Evolutionary conservation across 2,329 filamentous ascomycete species (phyloP), one percentile per base, ranked within the genome.

Genomic region (Sporothrix protearum): DNA sequence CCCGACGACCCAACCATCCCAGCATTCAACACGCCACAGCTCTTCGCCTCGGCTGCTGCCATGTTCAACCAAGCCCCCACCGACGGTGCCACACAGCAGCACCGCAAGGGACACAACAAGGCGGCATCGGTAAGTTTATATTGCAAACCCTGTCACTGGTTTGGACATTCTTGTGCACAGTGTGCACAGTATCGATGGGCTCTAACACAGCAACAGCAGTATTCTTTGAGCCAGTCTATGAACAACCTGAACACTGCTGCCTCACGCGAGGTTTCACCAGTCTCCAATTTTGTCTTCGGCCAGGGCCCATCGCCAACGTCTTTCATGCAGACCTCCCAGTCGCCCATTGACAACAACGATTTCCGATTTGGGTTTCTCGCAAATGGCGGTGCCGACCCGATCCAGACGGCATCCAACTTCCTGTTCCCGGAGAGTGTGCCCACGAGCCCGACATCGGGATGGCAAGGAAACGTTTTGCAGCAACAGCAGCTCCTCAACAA

Each of bases 211-310:
- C 8, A 33, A 3, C 75, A 88, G 85, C 85, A 86, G 80, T 82
- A 84, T 73, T 85, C 85, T 0, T 78, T 84, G 33, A 83, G 81
- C 39, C 85, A 84, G 67, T 83, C 83, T n/a, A 82, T 85, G 79
- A 84, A 83, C 74, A 84, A 83, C 33, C 75, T 83, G 8, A 84
- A 82, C 73, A 83, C 82, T 55, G 78, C 79, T 39, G 80, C 78
- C 33, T 88, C 86, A 1, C 81, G 85, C 74, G 87, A 88, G 75
- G 81, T 83, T 25, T 89, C 87, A 1, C 87, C 87, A 14, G 81
- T 84, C 75, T 85, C 85, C 16, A 83, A 82, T 55, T 82, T 86
- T 76, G 80, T 84, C 36, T 80, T 83, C 39, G 87, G 85, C 78
- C 85, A 87, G 39, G 83, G 81, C 75, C 83, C 85, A 2, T 88